These are phyloP conservation scores for Russula emetica DNA, from an alignment of 768 basidiomycete genomes.

Conservation along the genomic window DNA sequence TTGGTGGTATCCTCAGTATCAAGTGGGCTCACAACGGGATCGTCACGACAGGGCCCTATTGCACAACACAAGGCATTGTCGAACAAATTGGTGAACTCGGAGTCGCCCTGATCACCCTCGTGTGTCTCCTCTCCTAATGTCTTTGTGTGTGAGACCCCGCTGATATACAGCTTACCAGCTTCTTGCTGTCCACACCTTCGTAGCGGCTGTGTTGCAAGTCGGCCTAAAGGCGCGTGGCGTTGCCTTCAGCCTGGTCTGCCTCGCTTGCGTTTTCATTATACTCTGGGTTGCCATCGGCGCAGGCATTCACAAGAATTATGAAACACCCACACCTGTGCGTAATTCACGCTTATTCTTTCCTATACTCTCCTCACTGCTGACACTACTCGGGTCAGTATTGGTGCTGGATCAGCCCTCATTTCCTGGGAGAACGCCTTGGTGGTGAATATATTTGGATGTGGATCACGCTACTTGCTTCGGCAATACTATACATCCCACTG, in stretches of 20 bases:
- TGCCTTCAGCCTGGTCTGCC: slow-evolving; percentile 26
- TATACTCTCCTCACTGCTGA: background rate
- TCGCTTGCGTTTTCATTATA: slow-evolving; percentile 26
- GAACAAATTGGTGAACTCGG: slow-evolving; percentile 43
- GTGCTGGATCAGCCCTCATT: slow-evolving; percentile 43
- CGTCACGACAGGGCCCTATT: slow-evolving; percentile 36
- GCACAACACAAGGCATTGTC: slow-evolving; percentile 39
- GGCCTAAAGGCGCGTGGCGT: slow-evolving; percentile 31
- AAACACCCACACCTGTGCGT: slow-evolving; percentile 16
- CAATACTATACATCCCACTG: slow-evolving; percentile 29
- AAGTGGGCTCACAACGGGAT: slow-evolving; percentile 38
- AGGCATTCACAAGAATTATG: slow-evolving; percentile 27
- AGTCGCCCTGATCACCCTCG: slow-evolving; percentile 42
- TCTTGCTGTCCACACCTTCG: slow-evolving; percentile 42
- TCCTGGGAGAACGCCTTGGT: slow-evolving; percentile 34
- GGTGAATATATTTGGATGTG: slow-evolving; percentile 48
- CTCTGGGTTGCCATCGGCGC: slow-evolving; percentile 40
- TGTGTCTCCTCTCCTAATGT: slow-evolving; percentile 27
- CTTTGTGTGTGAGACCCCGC: background rate
- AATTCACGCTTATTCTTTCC: slow-evolving; percentile 24
- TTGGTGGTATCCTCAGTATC: slow-evolving; percentile 39
- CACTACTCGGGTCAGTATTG: slow-evolving; percentile 33
- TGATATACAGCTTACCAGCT: slow-evolving; percentile 31
- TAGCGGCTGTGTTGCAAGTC: slow-evolving; percentile 38
- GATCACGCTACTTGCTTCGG: slow-evolving; percentile 17